Conservation (phyloP, 345 rosid species). For the Eucalyptus viminalis region DNA sequence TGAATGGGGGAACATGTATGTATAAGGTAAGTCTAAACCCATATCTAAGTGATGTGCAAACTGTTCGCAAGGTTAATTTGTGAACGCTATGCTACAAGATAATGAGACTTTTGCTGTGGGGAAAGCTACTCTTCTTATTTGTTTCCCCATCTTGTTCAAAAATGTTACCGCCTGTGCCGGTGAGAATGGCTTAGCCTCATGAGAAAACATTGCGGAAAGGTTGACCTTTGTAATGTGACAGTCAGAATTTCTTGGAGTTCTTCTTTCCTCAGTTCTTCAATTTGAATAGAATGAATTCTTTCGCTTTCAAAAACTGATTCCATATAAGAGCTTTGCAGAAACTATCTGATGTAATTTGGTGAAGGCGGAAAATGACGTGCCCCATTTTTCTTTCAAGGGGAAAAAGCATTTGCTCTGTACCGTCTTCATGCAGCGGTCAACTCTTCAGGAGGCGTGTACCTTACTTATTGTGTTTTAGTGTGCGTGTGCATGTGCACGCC, state of each 20-base stretch:
- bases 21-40: not conserved
- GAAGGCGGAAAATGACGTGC: not conserved
- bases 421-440: not conserved
- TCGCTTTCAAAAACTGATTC: not conserved
- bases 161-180: not conserved
- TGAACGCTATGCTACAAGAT: not conserved
- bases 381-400: not conserved
- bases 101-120: not conserved
- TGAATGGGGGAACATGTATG: not conserved
- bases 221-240: not conserved
- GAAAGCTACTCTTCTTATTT: not conserved
- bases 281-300: not conserved
- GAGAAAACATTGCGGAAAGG: not conserved
- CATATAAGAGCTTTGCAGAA: not conserved
- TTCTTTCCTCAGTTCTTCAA: not conserved
- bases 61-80: not conserved
- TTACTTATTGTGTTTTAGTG: not conserved
- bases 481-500: fast-evolving
- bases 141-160: not conserved
- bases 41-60: not conserved
- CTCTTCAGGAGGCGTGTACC: not conserved
- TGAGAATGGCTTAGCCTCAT: not conserved
- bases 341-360: not conserved
- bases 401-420: not conserved
- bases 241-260: not conserved